Base-by-base conservation (phyloP, 1,284 basidiomycete genomes). In the Vanrija humicola region DNA sequence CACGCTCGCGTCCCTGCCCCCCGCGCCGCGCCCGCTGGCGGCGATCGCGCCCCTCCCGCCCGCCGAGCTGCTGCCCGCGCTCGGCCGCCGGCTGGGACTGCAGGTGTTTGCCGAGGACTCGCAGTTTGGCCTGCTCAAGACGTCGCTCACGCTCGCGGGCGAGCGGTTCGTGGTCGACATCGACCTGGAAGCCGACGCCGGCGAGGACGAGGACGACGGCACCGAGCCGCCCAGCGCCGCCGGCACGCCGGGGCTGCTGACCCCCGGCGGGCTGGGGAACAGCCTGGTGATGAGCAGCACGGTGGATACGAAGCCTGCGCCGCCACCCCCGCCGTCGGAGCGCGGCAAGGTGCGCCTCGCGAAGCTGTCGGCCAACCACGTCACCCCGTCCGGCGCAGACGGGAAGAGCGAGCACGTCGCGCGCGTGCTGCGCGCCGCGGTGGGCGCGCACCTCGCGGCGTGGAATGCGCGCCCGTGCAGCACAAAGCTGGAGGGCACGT, bases 91-190 rank as follows among this genome's bases (percentile, higher is more conserved):
- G 10, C 55, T 68, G 5, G 64, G 61, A 15, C 60, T 75, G 34
- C 67, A 73, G 53, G 63, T 65, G 26, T 75, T 69, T 50, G 58
- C 67, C 28, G 73, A 75, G 55, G 73, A 75, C 46, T 67, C 65
- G 6, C 72, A 74, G 59, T 74, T 74, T 52, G 72, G 72, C 10
- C 52, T 70, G 12, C 57, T 70, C 18, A 67, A 68, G 44, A 66
- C 66, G 5, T 62, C 65, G 3, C 52, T 75, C 2, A 69, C 73
- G 6, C 62, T 75, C 7, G 73, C 73, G 1, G 73, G 73, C 1
- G 57, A 59, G 12, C 57, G 67, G 26, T 71, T 72, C 38, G 73
- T 75, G 5, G 64, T 73, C 9, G 73, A 75, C 55, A 64, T 75
- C 9, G 73, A 73, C 51, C 59, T 75, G 10, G 72, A 73, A 48